A percentile compares a stretch with the other conserved stretches of the same genome.
Evolutionary conservation across 2,329 filamentous ascomycete species (phyloP).

Genomic region (Phyllosticta capitalensis): DNA sequence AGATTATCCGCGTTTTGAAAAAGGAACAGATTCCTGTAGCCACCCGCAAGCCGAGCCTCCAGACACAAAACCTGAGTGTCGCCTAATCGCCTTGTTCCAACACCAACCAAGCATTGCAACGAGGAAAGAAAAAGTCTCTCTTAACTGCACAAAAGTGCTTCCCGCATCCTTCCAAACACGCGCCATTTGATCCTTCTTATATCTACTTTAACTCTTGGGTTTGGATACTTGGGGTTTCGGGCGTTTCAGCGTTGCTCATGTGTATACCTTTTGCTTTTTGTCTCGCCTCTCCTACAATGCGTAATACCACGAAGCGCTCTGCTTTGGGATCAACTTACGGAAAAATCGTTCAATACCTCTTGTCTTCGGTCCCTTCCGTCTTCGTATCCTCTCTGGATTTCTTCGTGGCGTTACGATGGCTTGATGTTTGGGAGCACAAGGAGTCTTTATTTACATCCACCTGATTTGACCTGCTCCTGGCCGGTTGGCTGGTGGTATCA

Average conservation of each 20-base stretch:
- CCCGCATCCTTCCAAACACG: neutral
- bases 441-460: neutral
- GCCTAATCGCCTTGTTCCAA: neutral
- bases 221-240: neutral
- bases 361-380: neutral
- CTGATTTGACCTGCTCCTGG: neutral
- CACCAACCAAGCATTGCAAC: neutral
- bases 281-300: neutral
- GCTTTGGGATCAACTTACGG: neutral
- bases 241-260: neutral
- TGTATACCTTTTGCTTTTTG: neutral
- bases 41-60: neutral
- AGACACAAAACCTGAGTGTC: constrained; percentile 2
- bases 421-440: neutral
- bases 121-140: neutral
- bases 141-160: neutral
- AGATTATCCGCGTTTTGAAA: constrained; percentile 46
- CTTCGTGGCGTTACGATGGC: neutral
- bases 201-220: neutral
- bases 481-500: neutral
- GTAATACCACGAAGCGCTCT: neutral
- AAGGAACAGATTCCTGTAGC: constrained; percentile 25
- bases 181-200: neutral
- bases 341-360: neutral
- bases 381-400: neutral